A percentile compares a stretch with the other conserved stretches of the same genome.
Evolutionary conservation across 2,329 filamentous ascomycete genomes (phyloP).

Genomic region (Ophiostoma ips): DNA sequence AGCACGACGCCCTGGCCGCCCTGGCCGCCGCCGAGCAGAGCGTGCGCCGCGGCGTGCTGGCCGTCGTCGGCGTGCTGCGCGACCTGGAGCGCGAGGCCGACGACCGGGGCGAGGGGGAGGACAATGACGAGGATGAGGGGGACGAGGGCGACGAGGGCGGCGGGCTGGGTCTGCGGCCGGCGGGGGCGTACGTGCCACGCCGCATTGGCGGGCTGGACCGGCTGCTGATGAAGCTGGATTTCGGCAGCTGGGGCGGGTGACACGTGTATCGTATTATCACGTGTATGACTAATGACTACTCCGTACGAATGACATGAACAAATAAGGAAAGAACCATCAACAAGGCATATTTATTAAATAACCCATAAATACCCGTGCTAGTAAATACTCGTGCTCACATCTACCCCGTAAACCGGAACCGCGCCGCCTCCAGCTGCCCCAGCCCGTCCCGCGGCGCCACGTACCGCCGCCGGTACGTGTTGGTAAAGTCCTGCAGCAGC

Average conservation of each 20-base stretch:
- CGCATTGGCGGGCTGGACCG: constrained; percentile 70
- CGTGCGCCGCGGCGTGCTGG: constrained; percentile 54
- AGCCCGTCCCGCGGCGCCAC: constrained; percentile 89
- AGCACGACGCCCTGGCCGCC: constrained; percentile 50
- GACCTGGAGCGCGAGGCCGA: constrained; percentile 19
- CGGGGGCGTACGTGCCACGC: constrained; percentile 50
- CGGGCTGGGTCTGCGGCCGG: constrained; percentile 23
- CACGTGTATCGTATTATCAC: too few relatives aligned
- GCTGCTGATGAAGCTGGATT: constrained; percentile 82
- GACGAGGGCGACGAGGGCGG: constrained; percentile 16
- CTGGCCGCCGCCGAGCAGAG: constrained; percentile 48
- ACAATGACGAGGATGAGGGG: constrained; percentile 19
- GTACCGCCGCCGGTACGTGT: constrained; percentile 82
- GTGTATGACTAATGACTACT: neutral
- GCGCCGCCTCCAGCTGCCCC: constrained; percentile 70
- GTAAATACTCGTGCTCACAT: too few relatives aligned
- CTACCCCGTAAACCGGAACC: constrained; percentile 64
- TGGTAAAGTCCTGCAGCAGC: constrained; percentile 91
- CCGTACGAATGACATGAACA: neutral
- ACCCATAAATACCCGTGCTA: too few relatives aligned
- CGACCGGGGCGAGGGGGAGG: constrained; percentile 19
- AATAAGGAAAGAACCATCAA: neutral
- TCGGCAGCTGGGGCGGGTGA: constrained; percentile 36
- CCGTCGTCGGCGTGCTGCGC: constrained; percentile 45
- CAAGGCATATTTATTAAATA: too few relatives aligned